phyloP scores from a whole-genome alignment of 768 basidiomycete species.

The Cytidiella melzeri region DNA sequence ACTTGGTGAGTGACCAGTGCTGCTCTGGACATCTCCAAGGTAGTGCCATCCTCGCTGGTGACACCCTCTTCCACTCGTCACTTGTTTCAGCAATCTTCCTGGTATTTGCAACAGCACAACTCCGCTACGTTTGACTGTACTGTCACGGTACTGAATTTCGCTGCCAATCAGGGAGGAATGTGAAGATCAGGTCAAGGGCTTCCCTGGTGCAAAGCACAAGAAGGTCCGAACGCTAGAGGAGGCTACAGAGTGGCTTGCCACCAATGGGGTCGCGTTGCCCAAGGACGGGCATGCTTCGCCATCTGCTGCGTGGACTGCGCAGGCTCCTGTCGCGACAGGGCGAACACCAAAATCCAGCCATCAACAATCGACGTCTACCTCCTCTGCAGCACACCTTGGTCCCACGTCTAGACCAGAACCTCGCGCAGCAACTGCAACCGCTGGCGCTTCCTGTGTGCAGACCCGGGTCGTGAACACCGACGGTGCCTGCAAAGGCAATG shows the following conservation, averaged over 20 bases:
- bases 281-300: slow-evolving; percentile 10
- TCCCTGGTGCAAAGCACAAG: slow-evolving; percentile 53
- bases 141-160: neutral
- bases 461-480: slow-evolving; percentile 67
- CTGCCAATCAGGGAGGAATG: slow-evolving; percentile 57
- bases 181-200: slow-evolving; percentile 61
- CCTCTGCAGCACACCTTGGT: too few species aligned
- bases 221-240: slow-evolving; percentile 53
- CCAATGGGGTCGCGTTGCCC: slow-evolving; percentile 8
- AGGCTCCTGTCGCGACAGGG: too few species aligned
- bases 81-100: slow-evolving; percentile 8
- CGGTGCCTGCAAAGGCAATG: slow-evolving; percentile 85
- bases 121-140: neutral
- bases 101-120: slow-evolving; percentile 12
- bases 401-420: too few species aligned
- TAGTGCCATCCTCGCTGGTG: neutral
- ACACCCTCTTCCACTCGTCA: neutral
- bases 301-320: too few species aligned
- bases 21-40: neutral
- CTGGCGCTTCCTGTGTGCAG: slow-evolving; percentile 17
- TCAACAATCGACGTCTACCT: too few species aligned
- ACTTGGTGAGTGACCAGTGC: slow-evolving; percentile 50
- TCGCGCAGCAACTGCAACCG: slow-evolving; percentile 22
- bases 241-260: slow-evolving; percentile 50
- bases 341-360: too few species aligned